Evolutionary conservation across 2,329 filamentous ascomycete species (phyloP).

Genomic region (Cladophialophora carrionii): DNA sequence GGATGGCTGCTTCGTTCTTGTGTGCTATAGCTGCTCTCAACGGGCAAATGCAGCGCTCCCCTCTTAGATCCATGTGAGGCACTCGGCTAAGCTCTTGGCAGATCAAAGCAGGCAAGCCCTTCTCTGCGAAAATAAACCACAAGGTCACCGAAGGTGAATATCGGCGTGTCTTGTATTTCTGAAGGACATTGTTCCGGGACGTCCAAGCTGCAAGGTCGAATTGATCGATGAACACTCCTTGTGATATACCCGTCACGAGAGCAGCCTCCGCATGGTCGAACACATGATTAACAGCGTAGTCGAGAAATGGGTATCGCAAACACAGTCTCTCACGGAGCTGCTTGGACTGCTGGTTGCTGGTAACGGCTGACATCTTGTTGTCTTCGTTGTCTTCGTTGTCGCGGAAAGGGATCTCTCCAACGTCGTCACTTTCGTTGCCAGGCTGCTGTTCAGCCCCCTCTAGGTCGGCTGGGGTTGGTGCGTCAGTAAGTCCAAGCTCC

Average conservation of each 20-base stretch:
- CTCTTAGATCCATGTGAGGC: slow-evolving; percentile 6
- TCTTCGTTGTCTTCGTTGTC: neutral
- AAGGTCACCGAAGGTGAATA: slow-evolving; percentile 38
- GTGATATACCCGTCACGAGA: slow-evolving; percentile 23
- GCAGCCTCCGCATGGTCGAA: slow-evolving; percentile 41
- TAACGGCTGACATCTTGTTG: neutral
- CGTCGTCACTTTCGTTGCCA: neutral
- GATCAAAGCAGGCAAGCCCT: slow-evolving; percentile 35
- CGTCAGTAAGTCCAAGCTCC: neutral
- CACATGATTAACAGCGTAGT: slow-evolving; percentile 40
- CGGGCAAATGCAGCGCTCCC: neutral
- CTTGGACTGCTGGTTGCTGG: neutral
- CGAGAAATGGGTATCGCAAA: slow-evolving; percentile 50
- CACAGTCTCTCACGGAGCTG: slow-evolving; percentile 33
- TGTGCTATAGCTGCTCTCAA: slow-evolving; percentile 7
- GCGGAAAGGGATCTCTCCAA: neutral
- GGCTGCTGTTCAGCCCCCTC: neutral
- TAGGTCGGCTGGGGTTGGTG: neutral
- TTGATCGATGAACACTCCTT: slow-evolving; percentile 34
- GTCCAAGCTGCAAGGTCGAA: slow-evolving; percentile 43
- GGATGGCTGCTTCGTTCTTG: slow-evolving; percentile 1
- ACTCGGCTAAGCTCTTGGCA: slow-evolving; percentile 30
- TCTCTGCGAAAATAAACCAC: slow-evolving; percentile 33
- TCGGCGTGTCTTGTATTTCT: slow-evolving; percentile 40
- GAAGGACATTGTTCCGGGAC: slow-evolving; percentile 42